phyloP scores from a whole-genome alignment of 2,329 filamentous ascomycete species.

The Cryphonectria radicalis region DNA sequence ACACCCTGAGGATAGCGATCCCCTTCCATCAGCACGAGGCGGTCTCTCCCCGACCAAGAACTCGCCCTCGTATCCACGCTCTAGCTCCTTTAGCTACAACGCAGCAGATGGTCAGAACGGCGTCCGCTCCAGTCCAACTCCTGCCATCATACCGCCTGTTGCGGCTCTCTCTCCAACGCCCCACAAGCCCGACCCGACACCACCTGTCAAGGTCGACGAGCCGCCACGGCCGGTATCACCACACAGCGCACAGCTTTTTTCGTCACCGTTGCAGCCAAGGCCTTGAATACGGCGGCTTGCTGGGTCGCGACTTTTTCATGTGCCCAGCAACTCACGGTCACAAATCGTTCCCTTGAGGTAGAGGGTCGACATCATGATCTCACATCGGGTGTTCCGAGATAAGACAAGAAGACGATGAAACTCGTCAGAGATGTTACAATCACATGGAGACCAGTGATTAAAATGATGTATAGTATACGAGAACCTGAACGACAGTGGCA shows the following conservation, averaged over 20 bases:
- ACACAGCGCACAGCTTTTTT: constrained; percentile 13
- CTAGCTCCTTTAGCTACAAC: constrained; percentile 31
- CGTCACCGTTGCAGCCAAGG: constrained; percentile 17
- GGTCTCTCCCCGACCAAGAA: constrained; percentile 59
- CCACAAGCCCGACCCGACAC: constrained; percentile 60
- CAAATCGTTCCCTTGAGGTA: neutral
- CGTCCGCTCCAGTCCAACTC: constrained; percentile 39
- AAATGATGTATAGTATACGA: neutral
- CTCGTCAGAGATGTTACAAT: neutral
- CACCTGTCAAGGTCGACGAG: constrained; percentile 60
- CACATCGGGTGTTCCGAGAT: neutral
- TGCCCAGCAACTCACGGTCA: too few relatives aligned
- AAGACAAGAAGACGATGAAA: neutral
- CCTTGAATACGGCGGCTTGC: neutral
- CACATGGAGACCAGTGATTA: neutral
- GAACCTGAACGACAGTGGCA: neutral
- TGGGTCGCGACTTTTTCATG: neutral
- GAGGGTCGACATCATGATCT: neutral
- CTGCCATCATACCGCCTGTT: constrained; percentile 60
- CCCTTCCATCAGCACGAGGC: constrained; percentile 49
- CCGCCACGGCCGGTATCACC: constrained; percentile 24
- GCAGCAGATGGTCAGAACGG: constrained; percentile 32
- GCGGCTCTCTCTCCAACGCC: constrained; percentile 62
- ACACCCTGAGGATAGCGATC: constrained; percentile 39
- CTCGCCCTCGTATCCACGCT: constrained; percentile 47